Base-by-base conservation (phyloP, 2,329 filamentous ascomycete genomes). In the Sporothrix euskadiensis region DNA sequence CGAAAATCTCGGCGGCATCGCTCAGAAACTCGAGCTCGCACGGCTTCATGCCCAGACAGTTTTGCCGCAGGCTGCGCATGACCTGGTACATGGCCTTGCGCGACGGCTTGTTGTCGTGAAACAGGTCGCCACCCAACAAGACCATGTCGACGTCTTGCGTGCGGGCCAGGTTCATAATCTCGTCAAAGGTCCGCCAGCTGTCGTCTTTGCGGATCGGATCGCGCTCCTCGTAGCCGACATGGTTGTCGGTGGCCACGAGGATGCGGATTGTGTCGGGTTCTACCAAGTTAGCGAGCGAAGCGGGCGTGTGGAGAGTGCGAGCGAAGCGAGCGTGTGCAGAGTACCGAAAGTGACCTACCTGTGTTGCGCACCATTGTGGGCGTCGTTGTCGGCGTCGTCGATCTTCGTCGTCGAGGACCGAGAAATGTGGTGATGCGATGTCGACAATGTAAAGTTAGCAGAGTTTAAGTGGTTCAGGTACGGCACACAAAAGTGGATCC, bases 41-140 rank as follows among this genome's bases (percentile, higher is more conserved):
- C 0, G 96, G 96, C 79, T 97, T 98, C 83, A 97, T 93, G 49
- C 97, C 96, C 5, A 97, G 88, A 79, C 96, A 98, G 80, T 98
- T 97, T 86, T 94, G 92, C 71, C 96, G 91, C 41, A 99, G 86
- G 1, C 93, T 96, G 44, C 94, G 91, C 94, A 98, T 98, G 75
- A 99, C 96, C 80, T 99, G 94, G 81, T 96, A 98, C 88, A 99
- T 93, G 39, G 94, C 91, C 80, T 98, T 97, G 74, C 96, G 89
- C 7, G 94, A 98, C 3, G 96, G 97, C 79, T 97, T 97, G 82
- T 99, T 99, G 78, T 99, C 95, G 81, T 99, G 97, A 80, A 99
- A 99, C 0, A 99, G 88, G 80, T 99, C 96, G 65, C 96, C 96
- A 2, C 92, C 95, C 4, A 99, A 89, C 1, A 99, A 87, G 0